phyloP scores from a whole-genome alignment of 139 green algal genomes.

The Limnomonas spitsbergensis region DNA sequence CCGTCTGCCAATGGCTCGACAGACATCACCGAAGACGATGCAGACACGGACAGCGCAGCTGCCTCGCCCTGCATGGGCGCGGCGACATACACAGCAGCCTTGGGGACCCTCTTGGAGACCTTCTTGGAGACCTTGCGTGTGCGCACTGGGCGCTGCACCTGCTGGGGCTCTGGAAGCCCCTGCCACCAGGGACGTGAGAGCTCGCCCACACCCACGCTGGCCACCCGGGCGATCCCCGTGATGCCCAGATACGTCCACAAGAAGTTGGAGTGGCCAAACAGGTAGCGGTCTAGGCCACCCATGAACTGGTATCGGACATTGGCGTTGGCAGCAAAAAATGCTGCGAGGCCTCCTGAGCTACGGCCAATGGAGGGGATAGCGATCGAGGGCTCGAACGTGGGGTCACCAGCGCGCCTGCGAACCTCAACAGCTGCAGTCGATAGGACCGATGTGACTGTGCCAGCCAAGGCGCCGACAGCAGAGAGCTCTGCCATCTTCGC shows the following conservation, averaged over 20 bases:
- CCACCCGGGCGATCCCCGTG: slow-evolving; percentile 35
- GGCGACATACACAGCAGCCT: slow-evolving; percentile 31
- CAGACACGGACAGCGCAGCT: neutral
- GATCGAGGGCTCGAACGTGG: slow-evolving; percentile 69
- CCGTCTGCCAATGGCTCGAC: neutral
- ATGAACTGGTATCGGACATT: slow-evolving; percentile 92
- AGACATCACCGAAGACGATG: neutral
- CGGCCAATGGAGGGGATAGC: slow-evolving; percentile 63
- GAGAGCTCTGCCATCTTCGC: slow-evolving; percentile 83
- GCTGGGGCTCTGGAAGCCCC: slow-evolving; percentile 35
- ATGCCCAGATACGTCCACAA: slow-evolving; percentile 72
- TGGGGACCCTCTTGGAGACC: slow-evolving; percentile 32
- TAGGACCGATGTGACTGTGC: slow-evolving; percentile 49
- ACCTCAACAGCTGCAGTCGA: slow-evolving; percentile 45
- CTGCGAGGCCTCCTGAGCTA: slow-evolving; percentile 69
- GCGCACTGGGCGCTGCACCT: slow-evolving; percentile 1
- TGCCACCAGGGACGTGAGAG: slow-evolving; percentile 50
- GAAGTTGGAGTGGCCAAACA: slow-evolving; percentile 76
- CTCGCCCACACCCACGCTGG: slow-evolving; percentile 39
- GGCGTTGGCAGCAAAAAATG: slow-evolving; percentile 74
- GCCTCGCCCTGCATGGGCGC: slow-evolving; percentile 24
- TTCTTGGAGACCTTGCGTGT: slow-evolving; percentile 37
- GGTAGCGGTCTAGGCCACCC: slow-evolving; percentile 83
- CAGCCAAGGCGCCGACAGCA: slow-evolving; percentile 74
- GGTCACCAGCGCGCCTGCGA: slow-evolving; percentile 42